Percentiles rank a stretch among this genome's conserved stretches.
Evolutionary conservation across 192 early-diverging fungal genomes (phyloP).

Genomic region (Paraglomus brasilianum): DNA sequence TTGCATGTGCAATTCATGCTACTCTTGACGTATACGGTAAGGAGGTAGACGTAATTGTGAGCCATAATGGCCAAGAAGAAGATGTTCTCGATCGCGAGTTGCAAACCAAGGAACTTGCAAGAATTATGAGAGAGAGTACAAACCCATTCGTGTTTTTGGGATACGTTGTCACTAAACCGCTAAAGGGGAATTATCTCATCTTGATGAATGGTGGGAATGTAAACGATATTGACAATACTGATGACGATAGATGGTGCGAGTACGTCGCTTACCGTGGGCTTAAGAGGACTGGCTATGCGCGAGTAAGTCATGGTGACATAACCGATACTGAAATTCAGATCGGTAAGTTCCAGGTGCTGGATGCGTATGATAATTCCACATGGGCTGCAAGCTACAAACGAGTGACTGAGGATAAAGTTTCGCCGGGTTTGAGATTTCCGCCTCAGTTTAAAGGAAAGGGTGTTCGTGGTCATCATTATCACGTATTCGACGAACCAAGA

Average conservation of each 20-base stretch:
- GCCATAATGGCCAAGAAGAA: slow-evolving; percentile 83
- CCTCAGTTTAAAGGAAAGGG: slow-evolving; percentile 65
- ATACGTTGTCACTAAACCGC: slow-evolving; percentile 77
- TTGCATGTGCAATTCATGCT: slow-evolving; percentile 85
- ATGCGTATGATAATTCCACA: slow-evolving; percentile 31
- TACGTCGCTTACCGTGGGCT: slow-evolving; percentile 79
- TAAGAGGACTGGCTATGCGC: slow-evolving; percentile 70
- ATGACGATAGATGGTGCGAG: slow-evolving; percentile 82
- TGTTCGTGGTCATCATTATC: slow-evolving; percentile 71
- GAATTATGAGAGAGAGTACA: slow-evolving; percentile 70
- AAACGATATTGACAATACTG: slow-evolving; percentile 73
- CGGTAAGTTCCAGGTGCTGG: slow-evolving; percentile 69
- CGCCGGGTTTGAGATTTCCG: slow-evolving; percentile 61
- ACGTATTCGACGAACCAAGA: slow-evolving; percentile 75
- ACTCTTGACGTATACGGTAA: slow-evolving; percentile 80
- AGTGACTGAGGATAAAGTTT: slow-evolving; percentile 56
- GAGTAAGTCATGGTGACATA: slow-evolving; percentile 74
- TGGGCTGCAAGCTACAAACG: slow-evolving; percentile 59
- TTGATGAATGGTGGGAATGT: slow-evolving; percentile 66
- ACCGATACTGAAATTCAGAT: slow-evolving; percentile 84
- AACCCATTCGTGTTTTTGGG: slow-evolving; percentile 81
- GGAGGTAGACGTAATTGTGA: slow-evolving; percentile 76
- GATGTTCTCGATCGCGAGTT: slow-evolving; percentile 68
- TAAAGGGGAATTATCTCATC: slow-evolving; percentile 59
- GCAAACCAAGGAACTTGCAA: slow-evolving; percentile 76